A percentile compares a stretch with the other conserved stretches of the same genome.
Evolutionary conservation across 192 early-diverging fungal genomes (phyloP).

Genomic region (Paraglomus brasilianum): DNA sequence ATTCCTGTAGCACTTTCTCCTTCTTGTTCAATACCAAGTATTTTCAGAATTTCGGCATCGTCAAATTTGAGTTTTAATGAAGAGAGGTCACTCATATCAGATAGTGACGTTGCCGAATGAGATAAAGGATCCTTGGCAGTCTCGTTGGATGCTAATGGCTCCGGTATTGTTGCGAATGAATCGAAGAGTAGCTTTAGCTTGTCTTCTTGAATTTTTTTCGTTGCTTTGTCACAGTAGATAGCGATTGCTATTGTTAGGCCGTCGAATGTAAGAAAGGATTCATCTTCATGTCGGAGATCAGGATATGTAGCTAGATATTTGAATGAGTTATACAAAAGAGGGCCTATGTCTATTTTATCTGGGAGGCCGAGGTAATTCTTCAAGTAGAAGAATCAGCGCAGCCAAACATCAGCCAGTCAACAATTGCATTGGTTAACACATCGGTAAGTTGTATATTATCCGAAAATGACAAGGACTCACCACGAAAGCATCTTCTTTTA

Average conservation of each 20-base stretch:
- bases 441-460: background rate
- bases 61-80: background rate
- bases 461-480: background rate
- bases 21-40: background rate
- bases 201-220: constrained; percentile 16
- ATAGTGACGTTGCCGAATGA: too few species aligned
- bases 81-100: too few species aligned
- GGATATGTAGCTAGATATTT: constrained; percentile 17
- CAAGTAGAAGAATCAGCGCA: background rate
- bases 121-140: background rate
- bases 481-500: constrained; percentile 17
- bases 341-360: constrained; percentile 1
- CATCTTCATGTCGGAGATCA: background rate
- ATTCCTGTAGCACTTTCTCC: background rate
- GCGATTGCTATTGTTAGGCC: constrained; percentile 10
- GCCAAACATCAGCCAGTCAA: background rate
- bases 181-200: constrained; percentile 21
- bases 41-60: constrained; percentile 3
- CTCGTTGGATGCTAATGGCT: background rate
- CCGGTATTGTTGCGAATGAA: background rate
- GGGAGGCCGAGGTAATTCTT: constrained; percentile 6
- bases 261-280: background rate
- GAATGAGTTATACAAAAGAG: constrained; percentile 19
- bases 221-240: constrained; percentile 9
- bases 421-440: background rate